Percentiles rank a stretch among this genome's conserved stretches.
Evolutionary conservation across 139 green algal species (phyloP).

Genomic region (Chlamydomonas schloesseri): DNA sequence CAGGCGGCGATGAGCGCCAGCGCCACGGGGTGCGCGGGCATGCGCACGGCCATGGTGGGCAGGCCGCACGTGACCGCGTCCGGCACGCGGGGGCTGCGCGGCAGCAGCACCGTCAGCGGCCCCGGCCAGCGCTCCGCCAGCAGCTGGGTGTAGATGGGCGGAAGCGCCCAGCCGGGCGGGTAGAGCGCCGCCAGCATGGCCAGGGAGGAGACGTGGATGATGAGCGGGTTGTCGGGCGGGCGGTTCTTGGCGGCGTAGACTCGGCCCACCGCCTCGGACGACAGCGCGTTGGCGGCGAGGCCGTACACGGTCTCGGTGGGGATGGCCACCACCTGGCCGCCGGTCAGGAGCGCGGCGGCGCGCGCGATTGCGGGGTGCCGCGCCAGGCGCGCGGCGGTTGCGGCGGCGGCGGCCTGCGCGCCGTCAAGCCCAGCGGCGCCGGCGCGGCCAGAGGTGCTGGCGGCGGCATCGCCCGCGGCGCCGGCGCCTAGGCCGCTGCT

Average conservation of each 20-base stretch:
- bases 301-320: conserved; percentile 77
- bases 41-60: conserved; percentile 70
- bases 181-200: conserved; percentile 68
- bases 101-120: conserved; percentile 70
- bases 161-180: conserved; percentile 51
- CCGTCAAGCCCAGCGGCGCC: too few relatives aligned
- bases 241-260: conserved; percentile 69
- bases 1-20: conserved; percentile 61
- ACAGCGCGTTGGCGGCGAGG: conserved; percentile 62
- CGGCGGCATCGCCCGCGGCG: too few relatives aligned
- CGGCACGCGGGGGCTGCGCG: conserved; percentile 53
- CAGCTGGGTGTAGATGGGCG: conserved; percentile 35
- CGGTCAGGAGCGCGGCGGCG: conserved; percentile 33
- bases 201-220: conserved; percentile 68
- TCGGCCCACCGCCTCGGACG: conserved; percentile 43
- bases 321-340: conserved; percentile 54
- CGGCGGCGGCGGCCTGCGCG: too few relatives aligned
- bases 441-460: too few relatives aligned
- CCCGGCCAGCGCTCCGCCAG: conserved; percentile 67
- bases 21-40: conserved; percentile 70
- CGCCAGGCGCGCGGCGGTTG: conserved; percentile 11
- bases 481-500: too few relatives aligned
- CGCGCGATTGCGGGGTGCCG: background rate
- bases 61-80: conserved; percentile 61
- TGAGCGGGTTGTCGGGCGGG: conserved; percentile 75